These are phyloP conservation scores for Boletus semigastroideus DNA, from an alignment of 1,284 basidiomycete genomes.

Conservation along the genomic window DNA sequence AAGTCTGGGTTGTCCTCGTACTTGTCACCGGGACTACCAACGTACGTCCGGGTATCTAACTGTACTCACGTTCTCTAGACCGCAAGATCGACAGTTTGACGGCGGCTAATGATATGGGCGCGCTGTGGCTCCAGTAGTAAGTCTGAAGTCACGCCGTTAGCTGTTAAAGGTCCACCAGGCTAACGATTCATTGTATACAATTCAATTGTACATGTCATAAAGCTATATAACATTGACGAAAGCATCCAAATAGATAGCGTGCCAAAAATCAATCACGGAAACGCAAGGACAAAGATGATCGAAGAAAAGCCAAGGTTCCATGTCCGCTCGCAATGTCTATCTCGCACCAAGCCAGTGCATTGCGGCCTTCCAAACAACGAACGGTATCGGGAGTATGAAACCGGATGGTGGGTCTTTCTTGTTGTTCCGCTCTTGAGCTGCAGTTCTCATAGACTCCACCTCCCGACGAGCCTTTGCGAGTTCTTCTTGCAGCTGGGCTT, in stretches of 20 bases:
- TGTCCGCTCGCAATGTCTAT: constrained; percentile 10
- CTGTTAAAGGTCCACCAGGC: not conserved
- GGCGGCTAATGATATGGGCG: not conserved
- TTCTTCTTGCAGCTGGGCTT: constrained; percentile 33
- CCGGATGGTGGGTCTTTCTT: constrained; percentile 30
- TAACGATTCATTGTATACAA: not conserved
- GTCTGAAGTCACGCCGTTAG: not conserved
- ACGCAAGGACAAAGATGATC: constrained; percentile 2
- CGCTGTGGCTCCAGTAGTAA: not conserved
- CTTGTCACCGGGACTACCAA: too few relatives aligned
- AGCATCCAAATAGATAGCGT: constrained; percentile 23
- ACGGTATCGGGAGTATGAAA: constrained; percentile 34
- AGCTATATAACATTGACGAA: constrained; percentile 3
- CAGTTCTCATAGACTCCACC: constrained; percentile 24
- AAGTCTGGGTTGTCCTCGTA: too few relatives aligned
- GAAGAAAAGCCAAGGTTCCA: not conserved
- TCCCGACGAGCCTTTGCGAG: constrained; percentile 32
- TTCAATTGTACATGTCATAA: constrained; percentile 6
- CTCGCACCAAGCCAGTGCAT: constrained; percentile 34
- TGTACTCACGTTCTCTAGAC: too few relatives aligned
- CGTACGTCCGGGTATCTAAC: too few relatives aligned
- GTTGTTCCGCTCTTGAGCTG: constrained; percentile 23
- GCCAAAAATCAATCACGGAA: not conserved
- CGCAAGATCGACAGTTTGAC: too few relatives aligned
- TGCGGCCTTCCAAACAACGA: constrained; percentile 34